Base-by-base conservation (phyloP, 1,139 yeast species). In the Taphrina betulina region DNA sequence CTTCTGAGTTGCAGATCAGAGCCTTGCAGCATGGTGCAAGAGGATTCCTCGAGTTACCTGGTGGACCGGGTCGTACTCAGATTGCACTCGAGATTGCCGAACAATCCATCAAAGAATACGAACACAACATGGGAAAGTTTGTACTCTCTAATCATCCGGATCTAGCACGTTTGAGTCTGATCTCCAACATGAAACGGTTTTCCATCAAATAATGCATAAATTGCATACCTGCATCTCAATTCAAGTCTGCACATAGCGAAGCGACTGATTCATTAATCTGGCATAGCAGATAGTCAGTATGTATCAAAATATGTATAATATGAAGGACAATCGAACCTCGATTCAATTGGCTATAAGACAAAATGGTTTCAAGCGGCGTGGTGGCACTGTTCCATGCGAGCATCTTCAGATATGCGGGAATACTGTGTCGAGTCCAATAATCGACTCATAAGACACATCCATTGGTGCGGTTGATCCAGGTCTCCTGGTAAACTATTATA, bases 401-500 rank as follows among this genome's bases (percentile, higher is more conserved):
- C n/a, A n/a, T n/a, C n/a, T n/a, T n/a, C n/a, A n/a, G n/a, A n/a
- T n/a, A n/a, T n/a, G 7, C 31, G 31, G 7, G 12, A 7, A 28
- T 28, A 28, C 31, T 28, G 31, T 8, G 31, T 28, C 8, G 5
- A 10, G 22, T 42, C 35, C 4, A 48, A 38, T 3, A 48, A 14
- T 5, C 53, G 33, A 8, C 44, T 37, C 17, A 37, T 37, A 19
- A 48, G 28, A 24, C 37, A 23, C 7, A 29, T 14, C 53, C 53
- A 48, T 19, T 48, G 44, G 29, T 26, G 37, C 20, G 53, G 53
- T 26, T 36, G 34, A 16, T 48, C 31, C 8, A 17, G 1, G 7
- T 28, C 23, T 22, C 44, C 53, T 10, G 53, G 53, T 5, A 48
- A 37, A 10, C 37, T 12, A 14, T 48, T 48, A 17, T 37, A 48